Base-by-base conservation (phyloP, 2,329 filamentous ascomycete genomes). In the Blumeriella jaapii region DNA sequence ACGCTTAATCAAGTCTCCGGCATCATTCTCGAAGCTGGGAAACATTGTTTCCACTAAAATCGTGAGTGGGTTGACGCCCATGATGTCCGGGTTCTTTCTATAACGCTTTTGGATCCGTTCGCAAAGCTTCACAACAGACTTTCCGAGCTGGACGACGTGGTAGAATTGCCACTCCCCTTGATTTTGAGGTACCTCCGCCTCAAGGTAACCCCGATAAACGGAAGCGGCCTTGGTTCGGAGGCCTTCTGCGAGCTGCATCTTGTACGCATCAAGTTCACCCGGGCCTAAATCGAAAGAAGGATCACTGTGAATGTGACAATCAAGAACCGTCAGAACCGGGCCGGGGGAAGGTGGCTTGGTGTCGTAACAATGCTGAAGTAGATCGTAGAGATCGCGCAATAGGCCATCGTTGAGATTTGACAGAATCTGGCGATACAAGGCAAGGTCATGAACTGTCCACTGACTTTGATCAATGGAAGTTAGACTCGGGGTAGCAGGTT, bases 21-120 rank as follows among this genome's bases (percentile, higher is more conserved):
- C 83, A 57, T 98, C 89, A 44, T 83, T 76, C 38, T 93, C 87
- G 55, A 93, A 96, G 41, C 81, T 80, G 1, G 91, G 91, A 39
- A 96, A 80, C 36, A 91, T 77, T 34, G 84, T 83, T 46, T 82
- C 73, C 5, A 94, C 76, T 19, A 96, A 65, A 22, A 91, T 80
- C 29, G 71, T 75, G 28, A 73, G 60, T 2, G 68, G 68, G 40
- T 69, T 69, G 17, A 71, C 67, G 1, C 86, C 86, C 75, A 94
- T 80, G 40, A 96, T 82, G 43, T 85, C 79, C 1, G 84, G 84
- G 39, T 81, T 91, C 50, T 82, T 89, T 50, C 76, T 76, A 59
- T 94, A 98, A 31, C 89, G 76, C 61, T 96, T 96, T 57, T 86
- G 80, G 33, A 95, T 93, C 55, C 80, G 83, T 51, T 93, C 79